These are phyloP conservation scores for Ophiostoma tasmaniense DNA, from an alignment of 2,329 filamentous ascomycete species.

Conservation along the genomic window DNA sequence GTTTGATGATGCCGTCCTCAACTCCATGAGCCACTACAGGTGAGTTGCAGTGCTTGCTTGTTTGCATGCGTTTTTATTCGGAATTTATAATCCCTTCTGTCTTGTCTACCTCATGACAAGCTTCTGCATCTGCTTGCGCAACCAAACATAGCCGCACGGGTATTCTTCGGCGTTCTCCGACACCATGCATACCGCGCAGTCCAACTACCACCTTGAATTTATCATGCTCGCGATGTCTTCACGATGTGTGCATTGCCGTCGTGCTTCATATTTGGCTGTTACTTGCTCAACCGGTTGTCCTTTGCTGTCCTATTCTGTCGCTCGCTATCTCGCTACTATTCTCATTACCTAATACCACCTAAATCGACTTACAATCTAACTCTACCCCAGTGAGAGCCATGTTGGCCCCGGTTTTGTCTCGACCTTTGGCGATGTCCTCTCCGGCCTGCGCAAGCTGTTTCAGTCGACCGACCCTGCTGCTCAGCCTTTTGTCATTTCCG, in stretches of 20 bases:
- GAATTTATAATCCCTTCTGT: too few species aligned
- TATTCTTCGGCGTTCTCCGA: background rate
- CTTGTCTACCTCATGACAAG: background rate
- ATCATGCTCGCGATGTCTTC: background rate
- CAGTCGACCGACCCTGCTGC: conserved; percentile 73
- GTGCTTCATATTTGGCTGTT: background rate
- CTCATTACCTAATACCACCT: background rate
- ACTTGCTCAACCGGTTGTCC: background rate
- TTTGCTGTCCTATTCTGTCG: background rate
- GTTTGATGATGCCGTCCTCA: conserved; percentile 92
- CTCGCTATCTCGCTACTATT: background rate
- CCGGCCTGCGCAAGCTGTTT: conserved; percentile 86
- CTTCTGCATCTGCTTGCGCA: background rate
- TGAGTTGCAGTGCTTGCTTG: conserved; percentile 27
- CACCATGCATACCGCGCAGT: background rate
- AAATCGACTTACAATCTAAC: background rate
- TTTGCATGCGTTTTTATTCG: background rate
- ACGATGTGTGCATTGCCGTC: background rate
- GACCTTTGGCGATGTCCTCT: conserved; percentile 81
- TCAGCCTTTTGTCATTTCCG: conserved; percentile 88
- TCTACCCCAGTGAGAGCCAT: conserved; percentile 69
- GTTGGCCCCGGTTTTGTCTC: conserved; percentile 83
- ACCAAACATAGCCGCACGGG: background rate
- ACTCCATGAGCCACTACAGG: conserved; percentile 94
- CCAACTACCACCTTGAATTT: background rate